Base-by-base conservation (phyloP, 768 basidiomycete species). In the Russula sp. region DNA sequence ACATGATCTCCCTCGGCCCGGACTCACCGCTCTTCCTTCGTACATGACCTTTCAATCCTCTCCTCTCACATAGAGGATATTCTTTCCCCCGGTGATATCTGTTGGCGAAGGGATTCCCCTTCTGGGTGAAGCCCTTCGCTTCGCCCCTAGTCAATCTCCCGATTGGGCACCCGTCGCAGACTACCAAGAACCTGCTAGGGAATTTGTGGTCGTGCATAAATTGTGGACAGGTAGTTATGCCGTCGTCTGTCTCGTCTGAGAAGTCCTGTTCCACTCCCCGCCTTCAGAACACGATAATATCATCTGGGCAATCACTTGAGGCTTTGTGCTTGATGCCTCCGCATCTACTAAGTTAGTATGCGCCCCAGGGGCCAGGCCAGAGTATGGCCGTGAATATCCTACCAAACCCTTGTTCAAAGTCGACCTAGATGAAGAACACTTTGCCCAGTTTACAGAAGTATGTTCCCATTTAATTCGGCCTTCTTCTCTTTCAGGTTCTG, bases 321-420 rank as follows among this genome's bases (percentile, higher is more conserved):
- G 69, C 58, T 69, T 75, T 57, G 73, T 75, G 57, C 65, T 74
- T 57, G 62, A 68, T 22, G 77, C 77, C 50, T 67, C 68, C 53
- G 65, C 73, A 55, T 55, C 64, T 50, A n/a, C n/a, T n/a, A n/a
- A n/a, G n/a, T n/a, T n/a, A n/a, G n/a, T n/a, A 68, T 71, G 55
- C 70, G 68, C 18, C 66, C 78, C 45, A 73, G 76, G 55, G 68
- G 27, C 27, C 27, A 27, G 27, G 27, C 27, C 59, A 48, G 73
- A 75, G 61, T 90, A 92, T 67, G 91, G 90, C 22, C 81, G 87
- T 62, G 84, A 94, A 72, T 91, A 86, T 74, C 96, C 97, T 18
- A 84, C 98, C 77, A 98, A 99, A 80, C 90, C 92, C 75, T 79
- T 98, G 67, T 93, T 91, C 73, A 98, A 98, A 76, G 89, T 87